Evolutionary conservation across 2,329 filamentous ascomycete species (phyloP), one percentile per base, ranked within the genome.

Genomic region (Clathrospora elynae): DNA sequence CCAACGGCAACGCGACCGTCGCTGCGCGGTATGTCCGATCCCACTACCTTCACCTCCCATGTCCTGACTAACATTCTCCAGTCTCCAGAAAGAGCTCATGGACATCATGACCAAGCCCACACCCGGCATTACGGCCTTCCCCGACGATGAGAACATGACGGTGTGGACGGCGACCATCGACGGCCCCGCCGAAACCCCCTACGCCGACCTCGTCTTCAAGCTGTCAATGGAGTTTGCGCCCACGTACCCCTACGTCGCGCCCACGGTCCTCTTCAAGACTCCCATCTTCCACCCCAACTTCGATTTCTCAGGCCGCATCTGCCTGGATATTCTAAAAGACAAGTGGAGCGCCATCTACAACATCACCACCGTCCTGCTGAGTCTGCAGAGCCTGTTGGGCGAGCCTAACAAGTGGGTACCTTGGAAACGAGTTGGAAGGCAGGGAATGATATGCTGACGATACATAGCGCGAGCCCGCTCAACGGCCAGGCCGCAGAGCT

Each of bases 311-410:
- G 93, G 93, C 26, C 83, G 93, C 42, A 99, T 99, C 73, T 99
- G 93, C 71, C 80, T 99, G 49, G 95, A 99, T 67, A 99, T 99
- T 58, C 79, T 99, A 55, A 97, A 96, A 80, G 93, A 97, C 73
- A 96, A 96, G 77, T 99, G 93, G 93, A 96, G 90, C 46, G 90
- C 93, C 12, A 91, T 95, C 29, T 95, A 96, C 80, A 97, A 97
- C 67, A 90, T 95, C 50, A 89, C 95, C 72, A 95, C 87, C 32
- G 89, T 99, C 32, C 77, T 99, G 41, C 73, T 99, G 62, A 97
- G 92, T 61, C 74, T 99, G 72, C 93, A 99, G 75, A 96, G 91
- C 72, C 76, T 99, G 65, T 80, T 99, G 20, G 93, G 92, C 17
- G 93, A 99, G 74, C 93, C 93, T 23, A 99, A 99, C 76, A 99